A percentile compares a stretch with the other conserved stretches of the same genome.
These are phyloP conservation scores for Cordyceps fumosorosea DNA, from an alignment of 2,329 filamentous ascomycete genomes.

Conservation along the genomic window DNA sequence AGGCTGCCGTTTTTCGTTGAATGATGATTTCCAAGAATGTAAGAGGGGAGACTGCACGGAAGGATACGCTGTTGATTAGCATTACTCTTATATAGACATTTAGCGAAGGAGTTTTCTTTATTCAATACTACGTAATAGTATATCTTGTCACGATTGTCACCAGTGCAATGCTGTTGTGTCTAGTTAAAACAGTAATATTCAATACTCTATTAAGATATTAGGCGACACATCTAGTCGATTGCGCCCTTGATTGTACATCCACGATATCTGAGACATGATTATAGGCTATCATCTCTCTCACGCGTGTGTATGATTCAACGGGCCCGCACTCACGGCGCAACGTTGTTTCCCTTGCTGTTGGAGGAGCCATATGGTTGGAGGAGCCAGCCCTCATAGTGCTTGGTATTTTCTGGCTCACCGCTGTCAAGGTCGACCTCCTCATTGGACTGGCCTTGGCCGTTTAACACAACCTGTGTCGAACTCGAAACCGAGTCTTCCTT, in stretches of 20 bases:
- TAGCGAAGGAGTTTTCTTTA: conserved; percentile 13
- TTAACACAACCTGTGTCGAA: neutral
- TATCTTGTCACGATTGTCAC: neutral
- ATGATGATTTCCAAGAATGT: neutral
- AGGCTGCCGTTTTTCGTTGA: neutral
- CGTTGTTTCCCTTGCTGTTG: conserved; percentile 16
- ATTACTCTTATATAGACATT: conserved; percentile 1
- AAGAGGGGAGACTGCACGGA: neutral
- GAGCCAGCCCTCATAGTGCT: conserved; percentile 33
- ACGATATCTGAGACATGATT: neutral
- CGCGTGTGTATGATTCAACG: neutral
- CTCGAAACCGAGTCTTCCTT: conserved; percentile 24
- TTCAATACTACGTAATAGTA: neutral
- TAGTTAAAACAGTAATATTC: neutral
- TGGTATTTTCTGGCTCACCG: conserved; percentile 22
- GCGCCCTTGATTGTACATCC: neutral
- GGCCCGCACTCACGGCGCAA: conserved; percentile 6
- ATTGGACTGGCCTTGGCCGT: neutral
- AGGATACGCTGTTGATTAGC: neutral
- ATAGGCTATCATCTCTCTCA: neutral
- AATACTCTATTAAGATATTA: too few relatives aligned
- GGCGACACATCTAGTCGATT: neutral
- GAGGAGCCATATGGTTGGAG: conserved; percentile 30
- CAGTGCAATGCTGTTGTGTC: neutral
- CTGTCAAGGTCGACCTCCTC: neutral